phyloP scores from a whole-genome alignment of 1,284 basidiomycete species.

The Earliella scabrosa region DNA sequence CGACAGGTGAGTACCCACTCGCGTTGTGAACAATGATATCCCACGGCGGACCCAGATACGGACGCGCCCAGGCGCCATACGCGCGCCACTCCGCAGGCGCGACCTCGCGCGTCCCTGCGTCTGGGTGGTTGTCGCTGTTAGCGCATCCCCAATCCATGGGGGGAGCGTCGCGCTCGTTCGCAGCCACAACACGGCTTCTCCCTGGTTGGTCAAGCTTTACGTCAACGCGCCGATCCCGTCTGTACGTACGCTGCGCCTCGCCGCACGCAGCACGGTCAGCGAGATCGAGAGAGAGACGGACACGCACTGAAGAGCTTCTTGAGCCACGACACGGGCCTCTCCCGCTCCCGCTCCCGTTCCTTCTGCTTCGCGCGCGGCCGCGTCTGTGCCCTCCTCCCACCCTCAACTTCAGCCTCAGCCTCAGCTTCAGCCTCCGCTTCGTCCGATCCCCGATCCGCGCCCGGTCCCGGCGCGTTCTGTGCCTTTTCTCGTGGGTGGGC shows the following conservation, averaged over 20 bases:
- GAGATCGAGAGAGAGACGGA: background rate
- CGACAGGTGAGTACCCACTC: slow-evolving; percentile 24
- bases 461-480: too few species aligned
- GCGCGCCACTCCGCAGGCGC: slow-evolving; percentile 31
- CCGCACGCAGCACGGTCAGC: background rate
- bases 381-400: too few species aligned
- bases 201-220: slow-evolving; percentile 13
- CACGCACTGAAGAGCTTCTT: slow-evolving; percentile 24
- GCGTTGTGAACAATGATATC: slow-evolving; percentile 30
- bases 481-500: too few species aligned
- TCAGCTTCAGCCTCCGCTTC: too few species aligned
- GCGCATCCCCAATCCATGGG: too few species aligned
- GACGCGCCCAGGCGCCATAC: slow-evolving; percentile 37
- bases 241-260: too few species aligned
- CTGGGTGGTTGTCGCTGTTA: background rate
- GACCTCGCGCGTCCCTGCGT: background rate
- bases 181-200: slow-evolving; percentile 1
- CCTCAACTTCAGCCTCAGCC: too few species aligned
- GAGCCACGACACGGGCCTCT: slow-evolving; percentile 17
- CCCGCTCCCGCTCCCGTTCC: background rate
- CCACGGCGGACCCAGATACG: slow-evolving; percentile 20
- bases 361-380: background rate
- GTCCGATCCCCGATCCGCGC: too few species aligned
- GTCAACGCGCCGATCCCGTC: slow-evolving; percentile 8
- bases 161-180: background rate